These are phyloP conservation scores for Sporothrix variecibatus DNA, from an alignment of 2,329 filamentous ascomycete species.

Conservation along the genomic window DNA sequence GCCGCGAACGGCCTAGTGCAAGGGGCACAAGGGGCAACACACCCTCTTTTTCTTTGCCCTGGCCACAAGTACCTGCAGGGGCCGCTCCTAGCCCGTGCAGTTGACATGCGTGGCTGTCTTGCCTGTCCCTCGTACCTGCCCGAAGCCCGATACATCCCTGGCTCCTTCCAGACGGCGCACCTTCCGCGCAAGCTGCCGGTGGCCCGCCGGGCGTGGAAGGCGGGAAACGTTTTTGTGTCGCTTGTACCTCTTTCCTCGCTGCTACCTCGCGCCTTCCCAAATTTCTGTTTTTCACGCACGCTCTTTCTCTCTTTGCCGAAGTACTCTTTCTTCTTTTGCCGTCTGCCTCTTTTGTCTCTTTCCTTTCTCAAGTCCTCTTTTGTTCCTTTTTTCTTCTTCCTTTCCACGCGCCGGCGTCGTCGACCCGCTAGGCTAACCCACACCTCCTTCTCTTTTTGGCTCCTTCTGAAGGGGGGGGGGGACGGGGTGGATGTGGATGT, in stretches of 20 bases:
- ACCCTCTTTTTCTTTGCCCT: constrained; percentile 1
- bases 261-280: neutral
- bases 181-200: constrained; percentile 3
- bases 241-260: neutral
- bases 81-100: neutral
- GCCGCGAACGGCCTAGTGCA: constrained; percentile 24
- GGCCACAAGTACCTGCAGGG: neutral
- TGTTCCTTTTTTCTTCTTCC: neutral
- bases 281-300: neutral
- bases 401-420: constrained; percentile 6
- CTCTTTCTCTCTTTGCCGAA: constrained; percentile 10
- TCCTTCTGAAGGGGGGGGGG: neutral
- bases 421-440: neutral
- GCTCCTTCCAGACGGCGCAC: neutral
- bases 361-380: neutral
- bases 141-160: constrained; percentile 8
- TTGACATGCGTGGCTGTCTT: constrained; percentile 10
- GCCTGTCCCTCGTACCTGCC: constrained; percentile 8
- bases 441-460: neutral
- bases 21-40: constrained; percentile 26
- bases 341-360: neutral
- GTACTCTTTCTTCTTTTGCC: constrained; percentile 7
- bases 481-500: neutral
- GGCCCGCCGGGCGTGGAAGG: neutral
- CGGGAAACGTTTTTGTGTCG: neutral